Conservation (phyloP, 192 early-diverging fungal genomes). For the Chytriomyces hyalinus region DNA sequence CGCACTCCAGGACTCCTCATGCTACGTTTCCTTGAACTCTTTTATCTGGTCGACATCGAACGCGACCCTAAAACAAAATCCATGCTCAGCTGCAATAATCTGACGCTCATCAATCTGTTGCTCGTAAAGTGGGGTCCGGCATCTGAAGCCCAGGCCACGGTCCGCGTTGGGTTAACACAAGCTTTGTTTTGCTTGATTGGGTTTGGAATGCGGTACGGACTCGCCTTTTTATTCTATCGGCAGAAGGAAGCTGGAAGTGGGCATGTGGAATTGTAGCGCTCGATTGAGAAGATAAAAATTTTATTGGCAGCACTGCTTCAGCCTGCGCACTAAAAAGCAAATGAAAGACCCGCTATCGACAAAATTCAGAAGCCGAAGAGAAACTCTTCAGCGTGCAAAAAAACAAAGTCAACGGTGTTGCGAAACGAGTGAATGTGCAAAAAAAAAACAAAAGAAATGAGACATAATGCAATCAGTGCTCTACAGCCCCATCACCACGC, state of each 20-base stretch:
- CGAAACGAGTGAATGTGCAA: no score
- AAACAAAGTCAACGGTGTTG: no score
- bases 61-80: conserved; percentile 49
- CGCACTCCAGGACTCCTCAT: conserved; percentile 58
- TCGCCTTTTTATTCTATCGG: conserved; percentile 83
- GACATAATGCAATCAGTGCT: no score
- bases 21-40: conserved; percentile 55
- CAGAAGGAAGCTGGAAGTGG: conserved; percentile 21
- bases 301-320: not conserved
- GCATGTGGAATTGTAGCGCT: not conserved
- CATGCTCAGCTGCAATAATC: conserved; percentile 77
- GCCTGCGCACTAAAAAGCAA: no score
- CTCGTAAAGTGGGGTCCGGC: conserved; percentile 80
- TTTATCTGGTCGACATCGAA: conserved; percentile 61
- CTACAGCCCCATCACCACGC: no score
- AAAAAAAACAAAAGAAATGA: no score
- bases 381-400: no score
- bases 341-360: no score
- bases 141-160: conserved; percentile 60
- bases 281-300: no score
- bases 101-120: conserved; percentile 91
- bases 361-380: no score
- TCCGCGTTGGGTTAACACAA: conserved; percentile 72
- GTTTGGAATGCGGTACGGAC: conserved; percentile 80
- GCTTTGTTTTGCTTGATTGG: conserved; percentile 68